Base-by-base conservation (phyloP, 2,329 filamentous ascomycete species). In the Microcera coccophila region DNA sequence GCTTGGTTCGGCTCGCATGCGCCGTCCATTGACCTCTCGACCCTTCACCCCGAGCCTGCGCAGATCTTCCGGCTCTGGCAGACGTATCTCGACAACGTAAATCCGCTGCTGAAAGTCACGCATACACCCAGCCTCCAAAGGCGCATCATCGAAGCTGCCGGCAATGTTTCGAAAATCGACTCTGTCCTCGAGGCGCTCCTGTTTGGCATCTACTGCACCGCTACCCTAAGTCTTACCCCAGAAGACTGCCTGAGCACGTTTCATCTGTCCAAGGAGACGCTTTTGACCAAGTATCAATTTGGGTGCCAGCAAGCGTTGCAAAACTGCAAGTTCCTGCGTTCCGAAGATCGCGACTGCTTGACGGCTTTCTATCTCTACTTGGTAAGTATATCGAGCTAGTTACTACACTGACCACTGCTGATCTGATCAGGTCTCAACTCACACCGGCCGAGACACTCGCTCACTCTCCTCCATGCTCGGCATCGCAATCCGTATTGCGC, bases 51-150 rank as follows among this genome's bases (percentile, higher is more conserved):
- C 0, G 55, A 66, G 0, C 65, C 66, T 0, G 62, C 66, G 2
- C 64, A 72, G 0, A 71, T 75, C 5, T 72, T 77, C 44, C 57
- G 63, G 18, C 60, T 78, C 1, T 83, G 79, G 78, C 77, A 82
- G 53, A 61, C 73, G 1, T 83, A 77, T 48, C 60, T 82, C 0
- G 71, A 80, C 20, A 79, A 79, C 31, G 71, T 82, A 38, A 69
- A 82, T 48, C 78, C 79, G 0, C 49, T 83, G 3, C 60, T 81
- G n/a, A 81, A 79, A 39, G 66, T 82, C 26, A 75, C 75, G 0
- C 79, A 83, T 50, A 69, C 71, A 0, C 78, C 79, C 0, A 79
- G 60, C 2, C 53, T 82, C 0, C 78, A 82, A 47, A 50, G 55
- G 2, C 69, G 67, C 3, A 70, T 83, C 4, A 67, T 81, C 11